Evolutionary conservation across 257 asterid species (phyloP).

Genomic region (Haberlea rhodopensis): DNA sequence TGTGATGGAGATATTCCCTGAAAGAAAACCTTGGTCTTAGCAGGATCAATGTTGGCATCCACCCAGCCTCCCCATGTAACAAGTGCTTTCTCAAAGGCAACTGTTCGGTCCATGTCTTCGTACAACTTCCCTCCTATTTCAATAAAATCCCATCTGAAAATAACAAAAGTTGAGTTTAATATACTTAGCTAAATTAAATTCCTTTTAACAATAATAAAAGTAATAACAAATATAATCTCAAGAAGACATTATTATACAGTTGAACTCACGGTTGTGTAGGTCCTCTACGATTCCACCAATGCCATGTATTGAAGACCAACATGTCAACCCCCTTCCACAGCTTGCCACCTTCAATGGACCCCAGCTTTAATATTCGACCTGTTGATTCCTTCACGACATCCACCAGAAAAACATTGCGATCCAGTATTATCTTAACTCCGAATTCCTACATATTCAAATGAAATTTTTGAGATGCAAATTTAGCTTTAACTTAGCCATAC

Average conservation of each 20-base stretch:
- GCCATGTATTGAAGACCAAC: conserved; percentile 84
- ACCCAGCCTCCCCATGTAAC: conserved; percentile 86
- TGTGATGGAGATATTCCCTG: conserved; percentile 98
- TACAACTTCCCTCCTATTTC: conserved; percentile 50
- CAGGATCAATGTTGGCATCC: conserved; percentile 64
- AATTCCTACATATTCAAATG: conserved; percentile 40
- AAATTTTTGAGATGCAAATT: not conserved
- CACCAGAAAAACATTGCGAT: conserved; percentile 60
- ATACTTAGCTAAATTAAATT: not conserved
- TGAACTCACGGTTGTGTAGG: conserved; percentile 61
- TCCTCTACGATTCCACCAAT: conserved; percentile 90
- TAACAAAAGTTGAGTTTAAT: not conserved
- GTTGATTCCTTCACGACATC: conserved; percentile 50
- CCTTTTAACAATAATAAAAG: too few relatives aligned
- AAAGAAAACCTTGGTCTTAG: conserved; percentile 62
- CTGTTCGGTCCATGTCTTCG: conserved; percentile 78
- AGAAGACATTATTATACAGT: not conserved
- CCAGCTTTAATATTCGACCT: conserved; percentile 60
- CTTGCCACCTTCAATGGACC: conserved; percentile 63
- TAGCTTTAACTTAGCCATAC: not conserved
- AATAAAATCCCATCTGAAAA: conserved; percentile 75
- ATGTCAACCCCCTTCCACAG: conserved; percentile 61
- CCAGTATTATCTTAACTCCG: conserved; percentile 58
- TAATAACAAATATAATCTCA: not conserved
- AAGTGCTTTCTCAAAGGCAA: conserved; percentile 74